phyloP scores from a whole-genome alignment of 23 red algal genomes.

The Cyanidiococcus yangmingshanensis region DNA sequence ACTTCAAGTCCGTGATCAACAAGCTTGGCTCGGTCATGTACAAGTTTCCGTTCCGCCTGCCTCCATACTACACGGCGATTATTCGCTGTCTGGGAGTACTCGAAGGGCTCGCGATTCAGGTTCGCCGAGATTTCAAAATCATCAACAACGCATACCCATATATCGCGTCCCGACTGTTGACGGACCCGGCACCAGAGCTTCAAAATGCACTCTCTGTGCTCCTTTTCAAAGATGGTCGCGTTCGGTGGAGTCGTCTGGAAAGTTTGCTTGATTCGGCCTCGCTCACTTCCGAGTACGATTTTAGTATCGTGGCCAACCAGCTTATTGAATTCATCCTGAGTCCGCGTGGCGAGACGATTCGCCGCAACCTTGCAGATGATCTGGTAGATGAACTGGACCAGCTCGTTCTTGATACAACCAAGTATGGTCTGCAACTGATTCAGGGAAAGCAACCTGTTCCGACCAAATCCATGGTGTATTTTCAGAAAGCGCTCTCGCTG shows the following conservation, averaged over 20 bases:
- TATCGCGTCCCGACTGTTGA: constrained; percentile 84
- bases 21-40: constrained; percentile 98
- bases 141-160: constrained; percentile 97
- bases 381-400: constrained; percentile 65
- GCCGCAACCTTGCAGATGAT: constrained; percentile 67
- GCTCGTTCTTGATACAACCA: constrained; percentile 44
- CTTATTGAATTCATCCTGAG: constrained; percentile 70
- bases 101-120: constrained; percentile 97
- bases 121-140: constrained; percentile 96
- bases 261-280: constrained; percentile 84
- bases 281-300: constrained; percentile 61
- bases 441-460: constrained; percentile 27
- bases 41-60: constrained; percentile 85
- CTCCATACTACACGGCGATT: constrained; percentile 95
- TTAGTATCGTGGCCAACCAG: constrained; percentile 52
- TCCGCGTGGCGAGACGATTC: constrained; percentile 39
- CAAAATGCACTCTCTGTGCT: constrained; percentile 76
- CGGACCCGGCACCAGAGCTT: constrained; percentile 83
- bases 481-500: constrained; percentile 14
- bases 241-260: constrained; percentile 75
- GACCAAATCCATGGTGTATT: constrained; percentile 23
- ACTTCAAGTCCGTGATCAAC: constrained; percentile 99
- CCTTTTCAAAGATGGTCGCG: constrained; percentile 64
- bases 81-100: constrained; percentile 91
- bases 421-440: constrained; percentile 35